Percentiles rank a stretch among this genome's conserved stretches.
phyloP scores from a whole-genome alignment of 1,284 basidiomycete species.

The Vanrija sp. region DNA sequence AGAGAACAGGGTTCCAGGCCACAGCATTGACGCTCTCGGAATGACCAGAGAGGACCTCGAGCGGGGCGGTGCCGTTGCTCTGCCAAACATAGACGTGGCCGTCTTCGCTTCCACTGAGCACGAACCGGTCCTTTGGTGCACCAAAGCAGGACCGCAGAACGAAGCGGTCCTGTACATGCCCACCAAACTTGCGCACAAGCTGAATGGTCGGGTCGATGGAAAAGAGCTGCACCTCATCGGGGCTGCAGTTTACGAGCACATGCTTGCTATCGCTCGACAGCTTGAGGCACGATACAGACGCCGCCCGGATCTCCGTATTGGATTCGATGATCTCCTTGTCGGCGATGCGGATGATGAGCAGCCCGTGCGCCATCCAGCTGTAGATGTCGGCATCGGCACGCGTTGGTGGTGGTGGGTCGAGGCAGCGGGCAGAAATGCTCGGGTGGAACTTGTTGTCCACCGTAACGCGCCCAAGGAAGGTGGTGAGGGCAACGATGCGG shows the following conservation, averaged over 20 bases:
- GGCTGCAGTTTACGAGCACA: conserved; percentile 80
- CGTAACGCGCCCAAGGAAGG: conserved; percentile 52
- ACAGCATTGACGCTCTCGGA: conserved; percentile 88
- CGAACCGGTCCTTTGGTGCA: conserved; percentile 81
- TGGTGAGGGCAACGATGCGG: conserved; percentile 77
- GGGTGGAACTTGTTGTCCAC: conserved; percentile 37
- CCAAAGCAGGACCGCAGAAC: conserved; percentile 93
- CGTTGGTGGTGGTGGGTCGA: not conserved
- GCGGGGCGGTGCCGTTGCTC: conserved; percentile 70
- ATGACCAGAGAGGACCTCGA: conserved; percentile 82
- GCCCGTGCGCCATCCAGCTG: conserved; percentile 38
- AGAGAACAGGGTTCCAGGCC: conserved; percentile 82
- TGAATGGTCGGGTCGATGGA: conserved; percentile 63
- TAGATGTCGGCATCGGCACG: conserved; percentile 21
- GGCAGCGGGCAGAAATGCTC: conserved; percentile 30
- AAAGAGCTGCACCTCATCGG: conserved; percentile 84
- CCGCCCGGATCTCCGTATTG: conserved; percentile 13
- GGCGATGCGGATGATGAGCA: conserved; percentile 33
- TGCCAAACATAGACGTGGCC: conserved; percentile 94
- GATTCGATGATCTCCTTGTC: conserved; percentile 40
- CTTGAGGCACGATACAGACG: conserved; percentile 75
- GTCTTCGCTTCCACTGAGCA: conserved; percentile 94
- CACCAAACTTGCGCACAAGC: conserved; percentile 72
- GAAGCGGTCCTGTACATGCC: conserved; percentile 73
- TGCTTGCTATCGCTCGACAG: conserved; percentile 82